Base-by-base conservation (phyloP, 2,329 filamentous ascomycete genomes). In the Penicillium sp. region DNA sequence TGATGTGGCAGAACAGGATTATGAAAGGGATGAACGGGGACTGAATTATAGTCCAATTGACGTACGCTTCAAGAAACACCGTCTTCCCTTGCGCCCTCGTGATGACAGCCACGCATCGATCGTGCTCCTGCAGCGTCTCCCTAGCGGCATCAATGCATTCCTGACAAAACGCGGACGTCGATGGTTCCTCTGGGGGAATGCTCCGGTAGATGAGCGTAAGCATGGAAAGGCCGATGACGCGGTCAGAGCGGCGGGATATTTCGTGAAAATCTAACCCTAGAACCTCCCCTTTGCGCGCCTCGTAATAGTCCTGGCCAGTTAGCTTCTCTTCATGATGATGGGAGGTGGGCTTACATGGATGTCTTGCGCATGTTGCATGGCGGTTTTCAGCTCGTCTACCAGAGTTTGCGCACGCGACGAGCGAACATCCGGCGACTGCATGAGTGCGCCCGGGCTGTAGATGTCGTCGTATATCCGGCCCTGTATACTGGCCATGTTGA, bases 1-100 rank as follows among this genome's bases (percentile, higher is more conserved):
- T 50, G 11, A 55, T 57, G 42, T 60, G 47, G 55, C 60, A 63
- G 54, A 63, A 57, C 2, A 61, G 51, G 26, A 63, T 38, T 9
- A 60, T 60, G 40, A 59, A 61, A 9, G 61, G 61, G 4, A 59
- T 58, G 11, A 63, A 63, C 1, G n/a, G 61, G 61, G 5, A 51
- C 33, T 46, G 16, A 42, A 28, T 42, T 20, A 48, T 28, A 40
- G 16, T 53, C 57, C 57, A 61, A 18, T 57, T 57, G 16, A 61
- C 52, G 47, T 61, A 59, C 16, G 55, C 23, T 46, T 57, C 50
- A 6, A 61, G 51, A 3, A 59, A 55, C 11, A 49, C 47, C 23
- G 47, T 49, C 47, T 20, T 49, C 47, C 47, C 47, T 16, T 28
- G 47, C 23, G 16, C 49, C 21, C 20, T 56, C 12, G 46, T 59